These are phyloP conservation scores for Eutypa lata DNA, from an alignment of 2,329 filamentous ascomycete genomes.

Conservation along the genomic window DNA sequence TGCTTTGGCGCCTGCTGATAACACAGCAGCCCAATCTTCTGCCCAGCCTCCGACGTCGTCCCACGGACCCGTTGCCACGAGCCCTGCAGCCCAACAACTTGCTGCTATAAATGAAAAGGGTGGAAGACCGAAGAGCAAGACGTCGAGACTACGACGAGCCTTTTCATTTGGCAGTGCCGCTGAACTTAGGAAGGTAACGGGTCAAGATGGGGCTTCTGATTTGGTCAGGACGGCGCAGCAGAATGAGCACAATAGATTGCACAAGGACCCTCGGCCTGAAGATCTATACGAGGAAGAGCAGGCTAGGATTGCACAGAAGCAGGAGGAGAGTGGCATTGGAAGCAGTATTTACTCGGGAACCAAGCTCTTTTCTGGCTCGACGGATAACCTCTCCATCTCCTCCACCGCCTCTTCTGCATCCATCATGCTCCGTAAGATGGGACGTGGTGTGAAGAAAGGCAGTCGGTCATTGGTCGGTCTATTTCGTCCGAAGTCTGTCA, in stretches of 20 bases:
- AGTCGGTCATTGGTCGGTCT: conserved; percentile 87
- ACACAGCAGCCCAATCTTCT: conserved; percentile 30
- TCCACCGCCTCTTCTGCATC: conserved; percentile 88
- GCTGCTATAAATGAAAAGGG: conserved; percentile 85
- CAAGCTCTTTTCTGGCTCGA: conserved; percentile 83
- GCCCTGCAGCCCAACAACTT: conserved; percentile 79
- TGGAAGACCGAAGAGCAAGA: conserved; percentile 75
- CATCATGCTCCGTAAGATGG: conserved; percentile 98
- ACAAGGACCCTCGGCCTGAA: conserved; percentile 59
- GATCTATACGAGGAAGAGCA: conserved; percentile 83
- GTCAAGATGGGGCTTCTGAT: conserved; percentile 47
- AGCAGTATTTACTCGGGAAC: conserved; percentile 90
- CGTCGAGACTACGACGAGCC: conserved; percentile 78
- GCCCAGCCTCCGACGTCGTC: conserved; percentile 26
- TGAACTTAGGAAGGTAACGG: conserved; percentile 75
- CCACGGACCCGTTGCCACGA: conserved; percentile 40
- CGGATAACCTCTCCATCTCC: conserved; percentile 89
- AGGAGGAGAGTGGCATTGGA: conserved; percentile 88
- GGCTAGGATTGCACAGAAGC: conserved; percentile 83
- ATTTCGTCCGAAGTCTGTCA: conserved; percentile 89
- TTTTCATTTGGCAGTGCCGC: conserved; percentile 97
- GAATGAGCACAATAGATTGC: conserved; percentile 53
- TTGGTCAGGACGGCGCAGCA: conserved; percentile 19
- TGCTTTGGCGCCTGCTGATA: conserved; percentile 32
- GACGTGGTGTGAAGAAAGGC: conserved; percentile 94